These are phyloP conservation scores for Musa balbisiana DNA, from an alignment of 202 grass and related monocot genomes.

Conservation along the genomic window DNA sequence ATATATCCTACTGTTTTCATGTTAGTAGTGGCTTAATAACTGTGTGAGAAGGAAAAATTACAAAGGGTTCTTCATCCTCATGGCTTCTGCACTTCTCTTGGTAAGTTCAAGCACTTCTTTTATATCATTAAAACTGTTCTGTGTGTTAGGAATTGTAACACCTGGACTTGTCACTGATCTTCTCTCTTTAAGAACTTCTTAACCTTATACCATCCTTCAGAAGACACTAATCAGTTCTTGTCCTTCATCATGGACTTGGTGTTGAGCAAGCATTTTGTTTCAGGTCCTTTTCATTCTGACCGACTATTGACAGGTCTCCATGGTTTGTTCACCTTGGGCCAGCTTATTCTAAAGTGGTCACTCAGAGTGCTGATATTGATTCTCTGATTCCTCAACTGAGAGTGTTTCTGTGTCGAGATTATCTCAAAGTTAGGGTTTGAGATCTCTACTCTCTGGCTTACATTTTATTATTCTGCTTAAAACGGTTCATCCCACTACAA, in stretches of 20 bases:
- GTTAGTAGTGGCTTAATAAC: conserved; percentile 79
- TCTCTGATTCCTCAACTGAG: conserved; percentile 61
- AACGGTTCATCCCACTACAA: conserved; percentile 27
- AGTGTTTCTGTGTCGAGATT: not conserved
- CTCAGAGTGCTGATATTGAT: conserved; percentile 59
- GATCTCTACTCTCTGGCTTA: not conserved
- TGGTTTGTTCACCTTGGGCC: conserved; percentile 57
- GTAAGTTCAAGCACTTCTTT: conserved; percentile 32
- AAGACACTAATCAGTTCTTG: no score
- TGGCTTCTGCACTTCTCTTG: conserved; percentile 61
- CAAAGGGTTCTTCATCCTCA: conserved; percentile 42
- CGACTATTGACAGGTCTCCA: conserved; percentile 45
- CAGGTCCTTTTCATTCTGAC: conserved; percentile 29
- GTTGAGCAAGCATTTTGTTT: no score
- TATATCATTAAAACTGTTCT: no score
- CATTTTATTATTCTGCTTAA: conserved; percentile 40
- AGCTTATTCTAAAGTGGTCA: conserved; percentile 80
- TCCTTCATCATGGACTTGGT: no score
- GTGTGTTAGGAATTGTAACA: no score
- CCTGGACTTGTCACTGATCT: no score
- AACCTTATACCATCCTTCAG: no score
- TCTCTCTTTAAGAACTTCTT: no score
- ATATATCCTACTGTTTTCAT: conserved; percentile 6
- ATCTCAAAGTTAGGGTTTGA: no score
- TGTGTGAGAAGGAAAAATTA: conserved; percentile 50